These are phyloP conservation scores for Trichopus zeylanicus DNA, from an alignment of 116 monocot species.

Conservation along the genomic window DNA sequence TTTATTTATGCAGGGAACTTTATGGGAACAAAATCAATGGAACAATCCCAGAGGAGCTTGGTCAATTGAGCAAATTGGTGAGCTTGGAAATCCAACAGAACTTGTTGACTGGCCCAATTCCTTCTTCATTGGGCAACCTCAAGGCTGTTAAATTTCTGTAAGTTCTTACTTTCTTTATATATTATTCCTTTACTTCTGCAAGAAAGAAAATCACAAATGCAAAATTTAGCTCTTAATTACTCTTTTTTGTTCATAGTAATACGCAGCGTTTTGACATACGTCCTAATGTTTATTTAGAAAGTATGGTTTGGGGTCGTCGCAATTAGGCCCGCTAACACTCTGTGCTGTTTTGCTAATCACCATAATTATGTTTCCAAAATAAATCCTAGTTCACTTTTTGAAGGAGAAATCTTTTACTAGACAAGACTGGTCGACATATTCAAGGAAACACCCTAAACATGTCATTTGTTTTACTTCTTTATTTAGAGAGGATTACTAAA, in stretches of 20 bases:
- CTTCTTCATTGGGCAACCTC: conserved; percentile 10
- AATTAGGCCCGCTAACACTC: no score
- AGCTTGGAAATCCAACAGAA: conserved; percentile 45
- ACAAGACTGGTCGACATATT: no score
- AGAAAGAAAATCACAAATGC: background rate
- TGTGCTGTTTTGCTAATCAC: no score
- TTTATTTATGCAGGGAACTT: conserved; percentile 24
- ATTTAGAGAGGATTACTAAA: no score
- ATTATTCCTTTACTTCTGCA: background rate
- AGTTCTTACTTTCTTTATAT: background rate
- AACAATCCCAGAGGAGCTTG: conserved; percentile 25
- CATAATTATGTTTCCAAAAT: no score
- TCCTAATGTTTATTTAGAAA: no score
- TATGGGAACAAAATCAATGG: conserved; percentile 36
- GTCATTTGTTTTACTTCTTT: no score
- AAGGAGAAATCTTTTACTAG: no score
- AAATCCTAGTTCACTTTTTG: no score
- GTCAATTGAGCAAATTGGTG: conserved; percentile 28
- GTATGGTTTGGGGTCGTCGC: no score
- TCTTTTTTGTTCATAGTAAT: background rate
- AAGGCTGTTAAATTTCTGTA: conserved; percentile 4
- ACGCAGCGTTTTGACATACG: no score
- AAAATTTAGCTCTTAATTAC: background rate
- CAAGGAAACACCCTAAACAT: no score
- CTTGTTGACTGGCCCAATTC: conserved; percentile 23